Conservation (phyloP, 371 early-diverging fungal genomes). For the Nematocida major region DNA sequence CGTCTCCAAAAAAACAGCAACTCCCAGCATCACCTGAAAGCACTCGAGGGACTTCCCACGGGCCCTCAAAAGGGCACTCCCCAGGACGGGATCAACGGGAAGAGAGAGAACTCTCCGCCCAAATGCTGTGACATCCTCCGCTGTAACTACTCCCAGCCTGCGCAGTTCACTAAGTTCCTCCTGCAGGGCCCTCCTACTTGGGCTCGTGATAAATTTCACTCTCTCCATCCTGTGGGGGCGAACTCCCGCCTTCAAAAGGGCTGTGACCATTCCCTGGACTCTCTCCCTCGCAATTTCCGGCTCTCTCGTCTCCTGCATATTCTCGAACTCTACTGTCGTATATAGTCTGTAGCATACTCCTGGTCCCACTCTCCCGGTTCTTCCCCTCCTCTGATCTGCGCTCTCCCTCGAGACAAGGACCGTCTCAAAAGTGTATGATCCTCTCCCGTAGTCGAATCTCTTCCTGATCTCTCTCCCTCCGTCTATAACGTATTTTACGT, state of each 20-base stretch:
- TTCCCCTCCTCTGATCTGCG: constrained; percentile 56
- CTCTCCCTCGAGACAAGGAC: constrained; percentile 46
- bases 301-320: constrained; percentile 9
- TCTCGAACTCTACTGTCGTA: constrained; percentile 48
- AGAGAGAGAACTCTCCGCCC: constrained; percentile 7
- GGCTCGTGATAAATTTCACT: constrained; percentile 7
- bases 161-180: constrained; percentile 1
- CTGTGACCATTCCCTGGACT: not conserved
- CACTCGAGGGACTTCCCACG: not conserved
- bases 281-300: constrained; percentile 54
- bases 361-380: constrained; percentile 53
- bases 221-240: not conserved
- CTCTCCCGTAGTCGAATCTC: not conserved
- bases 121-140: not conserved
- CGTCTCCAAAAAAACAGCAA: not conserved
- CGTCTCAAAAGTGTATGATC: not conserved
- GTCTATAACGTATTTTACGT: constrained; percentile 55
- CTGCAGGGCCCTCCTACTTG: not conserved
- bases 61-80: not conserved
- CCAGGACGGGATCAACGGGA: constrained; percentile 10
- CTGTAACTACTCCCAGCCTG: not conserved
- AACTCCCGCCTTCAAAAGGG: constrained; percentile 25
- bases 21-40: not conserved
- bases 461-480: constrained; percentile 52
- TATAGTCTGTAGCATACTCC: constrained; percentile 57